Evolutionary conservation across 2,329 filamentous ascomycete genomes (phyloP).

Genomic region (Alternaria ethzedia): DNA sequence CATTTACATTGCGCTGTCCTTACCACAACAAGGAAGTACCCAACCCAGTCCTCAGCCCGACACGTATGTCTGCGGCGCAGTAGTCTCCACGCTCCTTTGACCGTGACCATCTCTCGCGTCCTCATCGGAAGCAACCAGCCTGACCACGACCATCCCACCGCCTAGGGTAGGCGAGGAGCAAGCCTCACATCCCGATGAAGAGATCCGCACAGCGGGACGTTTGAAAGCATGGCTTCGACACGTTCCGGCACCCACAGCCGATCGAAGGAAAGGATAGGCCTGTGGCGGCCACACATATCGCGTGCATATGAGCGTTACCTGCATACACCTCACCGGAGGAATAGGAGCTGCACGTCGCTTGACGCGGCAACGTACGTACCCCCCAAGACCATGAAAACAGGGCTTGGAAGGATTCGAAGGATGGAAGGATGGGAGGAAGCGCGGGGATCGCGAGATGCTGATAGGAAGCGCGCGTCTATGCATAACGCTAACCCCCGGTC

Average conservation of each 20-base stretch:
- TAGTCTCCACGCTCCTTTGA: neutral
- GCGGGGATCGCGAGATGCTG: neutral
- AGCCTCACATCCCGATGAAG: neutral
- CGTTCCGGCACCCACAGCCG: neutral
- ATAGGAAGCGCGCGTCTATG: neutral
- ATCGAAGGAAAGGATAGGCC: neutral
- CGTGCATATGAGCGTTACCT: neutral
- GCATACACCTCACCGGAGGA: neutral
- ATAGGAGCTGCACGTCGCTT: neutral
- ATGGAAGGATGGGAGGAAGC: neutral
- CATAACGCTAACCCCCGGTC: neutral
- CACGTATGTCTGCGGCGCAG: neutral
- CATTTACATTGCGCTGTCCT: neutral
- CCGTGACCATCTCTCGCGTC: neutral
- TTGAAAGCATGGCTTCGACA: neutral
- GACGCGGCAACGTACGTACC: neutral
- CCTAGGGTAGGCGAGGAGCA: neutral
- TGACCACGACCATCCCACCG: too few species aligned
- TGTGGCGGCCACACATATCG: neutral
- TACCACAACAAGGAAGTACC: neutral
- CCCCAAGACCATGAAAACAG: neutral
- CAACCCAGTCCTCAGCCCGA: neutral
- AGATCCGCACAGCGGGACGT: neutral
- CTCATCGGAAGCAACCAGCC: neutral
- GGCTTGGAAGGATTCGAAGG: neutral